Percentiles rank a stretch among this genome's conserved stretches.
phyloP scores from a whole-genome alignment of 2,329 filamentous ascomycete genomes.

The Neobulgaria alba region DNA sequence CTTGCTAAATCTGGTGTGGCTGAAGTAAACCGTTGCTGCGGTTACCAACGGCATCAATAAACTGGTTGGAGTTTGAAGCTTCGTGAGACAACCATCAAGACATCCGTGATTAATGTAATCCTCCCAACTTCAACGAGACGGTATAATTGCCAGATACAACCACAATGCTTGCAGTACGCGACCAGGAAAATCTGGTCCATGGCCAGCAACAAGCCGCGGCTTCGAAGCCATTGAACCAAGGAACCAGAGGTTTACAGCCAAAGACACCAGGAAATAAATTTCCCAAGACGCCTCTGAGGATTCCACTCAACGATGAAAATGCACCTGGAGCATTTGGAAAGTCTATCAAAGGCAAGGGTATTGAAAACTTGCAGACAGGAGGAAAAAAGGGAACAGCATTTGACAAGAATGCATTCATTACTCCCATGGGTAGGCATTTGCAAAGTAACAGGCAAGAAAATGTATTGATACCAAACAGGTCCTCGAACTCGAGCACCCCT shows the following conservation, averaged over 20 bases:
- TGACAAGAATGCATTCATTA: constrained; percentile 61
- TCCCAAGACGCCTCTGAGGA: constrained; percentile 75
- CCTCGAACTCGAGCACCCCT: constrained; percentile 68
- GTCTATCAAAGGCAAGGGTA: constrained; percentile 45
- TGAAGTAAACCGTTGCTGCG: too few species aligned
- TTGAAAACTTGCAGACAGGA: constrained; percentile 45
- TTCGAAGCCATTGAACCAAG: constrained; percentile 64
- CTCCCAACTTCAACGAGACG: too few species aligned
- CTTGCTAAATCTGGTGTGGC: neutral
- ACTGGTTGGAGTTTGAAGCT: too few species aligned
- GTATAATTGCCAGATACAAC: constrained; percentile 2
- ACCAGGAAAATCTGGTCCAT: constrained; percentile 83
- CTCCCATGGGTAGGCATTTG: constrained; percentile 61
- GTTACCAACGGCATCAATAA: too few species aligned
- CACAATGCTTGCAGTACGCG: constrained; percentile 65
- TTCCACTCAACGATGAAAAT: constrained; percentile 80
- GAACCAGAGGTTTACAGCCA: constrained; percentile 49
- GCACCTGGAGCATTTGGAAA: constrained; percentile 51
- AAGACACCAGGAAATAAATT: constrained; percentile 73
- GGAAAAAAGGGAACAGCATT: constrained; percentile 42
- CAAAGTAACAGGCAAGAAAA: neutral
- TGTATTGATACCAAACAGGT: constrained; percentile 14
- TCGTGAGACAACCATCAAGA: too few species aligned
- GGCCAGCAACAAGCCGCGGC: constrained; percentile 62
- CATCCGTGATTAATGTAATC: too few species aligned